Conservation (phyloP, 2,329 filamentous ascomycete species). For the Ceratocystis eucalypticola region DNA sequence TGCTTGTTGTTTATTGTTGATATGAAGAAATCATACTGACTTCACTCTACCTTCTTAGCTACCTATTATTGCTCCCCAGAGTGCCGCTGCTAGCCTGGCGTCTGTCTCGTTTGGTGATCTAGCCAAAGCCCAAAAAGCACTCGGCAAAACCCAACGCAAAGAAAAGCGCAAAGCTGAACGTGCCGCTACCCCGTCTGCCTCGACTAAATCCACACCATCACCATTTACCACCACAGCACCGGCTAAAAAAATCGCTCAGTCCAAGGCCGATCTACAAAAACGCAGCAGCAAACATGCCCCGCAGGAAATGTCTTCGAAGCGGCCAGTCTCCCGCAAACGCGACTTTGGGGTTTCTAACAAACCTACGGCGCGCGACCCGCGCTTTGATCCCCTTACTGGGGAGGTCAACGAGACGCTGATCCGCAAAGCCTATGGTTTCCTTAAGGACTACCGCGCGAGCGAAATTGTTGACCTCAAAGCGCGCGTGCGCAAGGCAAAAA, state of each 20-base stretch:
- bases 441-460: slow-evolving; percentile 71
- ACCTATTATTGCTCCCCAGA: background rate
- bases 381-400: slow-evolving; percentile 57
- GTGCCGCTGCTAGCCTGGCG: slow-evolving; percentile 28
- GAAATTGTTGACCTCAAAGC: slow-evolving; percentile 65
- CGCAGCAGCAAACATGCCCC: slow-evolving; percentile 72
- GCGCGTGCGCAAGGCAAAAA: slow-evolving; percentile 53
- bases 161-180: slow-evolving; percentile 22
- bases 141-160: slow-evolving; percentile 29
- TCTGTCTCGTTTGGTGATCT: slow-evolving; percentile 80
- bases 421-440: slow-evolving; percentile 68
- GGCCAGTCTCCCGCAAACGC: slow-evolving; percentile 67
- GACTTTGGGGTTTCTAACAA: slow-evolving; percentile 41
- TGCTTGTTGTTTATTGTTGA: background rate
- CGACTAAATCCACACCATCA: slow-evolving; percentile 13
- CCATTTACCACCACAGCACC: slow-evolving; percentile 21
- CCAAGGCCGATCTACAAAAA: slow-evolving; percentile 21
- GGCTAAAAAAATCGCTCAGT: slow-evolving; percentile 30
- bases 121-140: slow-evolving; percentile 65
- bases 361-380: slow-evolving; percentile 64
- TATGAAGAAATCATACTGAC: background rate
- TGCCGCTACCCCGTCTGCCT: slow-evolving; percentile 19
- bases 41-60: background rate
- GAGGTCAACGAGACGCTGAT: slow-evolving; percentile 44
- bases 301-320: slow-evolving; percentile 66